Conservation (phyloP, 345 rosid genomes). For the Lagerstroemia speciosa region DNA sequence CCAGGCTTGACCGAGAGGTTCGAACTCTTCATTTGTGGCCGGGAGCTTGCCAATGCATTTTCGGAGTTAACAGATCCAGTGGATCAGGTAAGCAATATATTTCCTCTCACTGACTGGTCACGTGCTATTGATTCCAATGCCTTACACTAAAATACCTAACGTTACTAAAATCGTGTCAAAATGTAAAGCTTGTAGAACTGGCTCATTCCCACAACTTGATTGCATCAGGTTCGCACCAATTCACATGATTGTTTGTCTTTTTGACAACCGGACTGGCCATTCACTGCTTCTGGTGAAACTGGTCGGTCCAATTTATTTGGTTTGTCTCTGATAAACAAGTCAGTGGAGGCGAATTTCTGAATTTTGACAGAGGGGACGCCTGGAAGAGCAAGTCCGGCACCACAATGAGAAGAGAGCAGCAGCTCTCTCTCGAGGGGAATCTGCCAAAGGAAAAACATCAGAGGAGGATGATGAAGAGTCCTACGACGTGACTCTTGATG, state of each 20-base stretch:
- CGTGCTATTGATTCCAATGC: neutral
- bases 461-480: constrained; percentile 55
- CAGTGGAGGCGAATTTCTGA: neutral
- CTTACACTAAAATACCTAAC: constrained; percentile 1
- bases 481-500: constrained; percentile 83
- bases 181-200: neutral
- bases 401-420: constrained; percentile 70
- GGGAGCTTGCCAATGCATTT: constrained; percentile 94
- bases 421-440: constrained; percentile 21
- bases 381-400: constrained; percentile 92
- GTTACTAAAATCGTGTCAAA: neutral
- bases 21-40: constrained; percentile 91
- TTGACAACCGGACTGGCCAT: neutral
- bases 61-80: constrained; percentile 89
- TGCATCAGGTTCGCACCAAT: neutral
- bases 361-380: constrained; percentile 50
- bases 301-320: neutral
- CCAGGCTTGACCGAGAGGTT: constrained; percentile 87
- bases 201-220: neutral
- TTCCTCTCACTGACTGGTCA: neutral
- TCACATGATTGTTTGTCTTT: neutral
- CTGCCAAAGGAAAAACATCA: constrained; percentile 25
- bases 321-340: neutral
- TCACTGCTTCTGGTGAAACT: neutral
- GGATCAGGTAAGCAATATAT: constrained; percentile 59